phyloP scores from a whole-genome alignment of 176 grass and related monocot genomes.

The Eremochloa ophiuroides region DNA sequence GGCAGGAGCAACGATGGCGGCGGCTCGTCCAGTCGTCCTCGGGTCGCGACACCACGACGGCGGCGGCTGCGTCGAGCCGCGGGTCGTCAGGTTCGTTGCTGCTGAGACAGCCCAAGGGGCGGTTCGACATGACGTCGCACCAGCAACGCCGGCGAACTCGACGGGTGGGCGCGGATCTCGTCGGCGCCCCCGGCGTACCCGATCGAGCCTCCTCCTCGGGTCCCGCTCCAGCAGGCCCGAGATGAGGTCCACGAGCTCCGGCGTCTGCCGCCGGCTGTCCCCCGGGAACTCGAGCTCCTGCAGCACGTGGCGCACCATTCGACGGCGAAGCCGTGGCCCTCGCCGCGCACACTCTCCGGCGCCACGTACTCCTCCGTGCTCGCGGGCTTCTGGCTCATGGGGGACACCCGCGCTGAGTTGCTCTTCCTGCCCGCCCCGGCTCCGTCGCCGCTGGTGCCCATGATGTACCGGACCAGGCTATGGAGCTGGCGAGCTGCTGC shows the following conservation, averaged over 20 bases:
- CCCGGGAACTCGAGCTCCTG: constrained; percentile 61
- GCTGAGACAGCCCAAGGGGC: constrained; percentile 20
- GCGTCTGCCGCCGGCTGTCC: constrained; percentile 30
- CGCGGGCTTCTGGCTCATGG: constrained; percentile 42
- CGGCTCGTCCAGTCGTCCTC: too few relatives aligned
- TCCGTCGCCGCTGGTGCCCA: constrained; percentile 7
- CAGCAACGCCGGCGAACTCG: too few relatives aligned
- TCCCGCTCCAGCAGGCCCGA: constrained; percentile 57
- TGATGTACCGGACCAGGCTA: constrained; percentile 34
- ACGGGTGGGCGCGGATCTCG: constrained; percentile 72
- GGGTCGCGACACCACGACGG: constrained; percentile 21
- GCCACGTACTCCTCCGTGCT: constrained; percentile 96
- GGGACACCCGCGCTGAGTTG: constrained; percentile 77
- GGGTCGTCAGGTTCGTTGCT: constrained; percentile 51
- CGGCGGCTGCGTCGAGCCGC: constrained; percentile 30
- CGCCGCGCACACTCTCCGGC: constrained; percentile 82
- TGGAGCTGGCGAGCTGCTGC: constrained; percentile 41
- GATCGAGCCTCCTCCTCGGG: constrained; percentile 43
- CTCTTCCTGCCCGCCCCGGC: constrained; percentile 40
- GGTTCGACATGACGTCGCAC: constrained; percentile 75
- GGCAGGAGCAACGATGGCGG: background rate
- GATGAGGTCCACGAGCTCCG: constrained; percentile 82
- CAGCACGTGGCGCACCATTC: constrained; percentile 98
- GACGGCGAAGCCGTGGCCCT: constrained; percentile 85
- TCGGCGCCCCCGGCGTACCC: constrained; percentile 51